These are phyloP conservation scores for Ampelocalamus luodianensis DNA, from an alignment of 176 grass and related monocot species.

Conservation along the genomic window DNA sequence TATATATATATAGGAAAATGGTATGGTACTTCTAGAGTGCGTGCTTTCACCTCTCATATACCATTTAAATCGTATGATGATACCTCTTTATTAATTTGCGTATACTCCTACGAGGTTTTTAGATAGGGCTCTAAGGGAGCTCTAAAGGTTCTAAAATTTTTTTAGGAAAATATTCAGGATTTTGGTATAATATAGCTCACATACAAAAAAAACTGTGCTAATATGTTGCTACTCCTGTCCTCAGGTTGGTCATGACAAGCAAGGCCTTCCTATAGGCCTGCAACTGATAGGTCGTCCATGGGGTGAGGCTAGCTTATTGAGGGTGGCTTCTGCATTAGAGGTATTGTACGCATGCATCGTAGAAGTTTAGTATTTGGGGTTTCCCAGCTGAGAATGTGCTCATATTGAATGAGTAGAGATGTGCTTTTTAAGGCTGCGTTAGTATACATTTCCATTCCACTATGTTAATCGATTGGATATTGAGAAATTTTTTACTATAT, in stretches of 20 bases:
- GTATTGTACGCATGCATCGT: conserved; percentile 46
- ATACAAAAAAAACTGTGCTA: not conserved
- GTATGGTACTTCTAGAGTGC: no score
- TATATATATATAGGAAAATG: no score
- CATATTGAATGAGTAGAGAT: not conserved
- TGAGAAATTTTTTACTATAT: not conserved
- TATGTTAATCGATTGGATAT: not conserved
- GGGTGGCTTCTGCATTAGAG: conserved; percentile 85
- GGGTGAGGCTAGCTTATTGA: conserved; percentile 92
- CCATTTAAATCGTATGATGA: no score
- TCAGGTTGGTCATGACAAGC: conserved; percentile 92
- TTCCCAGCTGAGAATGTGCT: not conserved
- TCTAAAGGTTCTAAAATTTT: not conserved
- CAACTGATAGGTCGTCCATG: conserved; percentile 96
- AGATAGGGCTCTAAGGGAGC: no score
- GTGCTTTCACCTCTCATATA: no score
- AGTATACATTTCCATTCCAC: not conserved
- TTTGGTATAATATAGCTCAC: not conserved
- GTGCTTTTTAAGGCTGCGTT: not conserved
- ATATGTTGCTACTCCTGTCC: conserved; percentile 24
- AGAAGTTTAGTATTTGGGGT: not conserved
- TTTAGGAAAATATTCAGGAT: not conserved
- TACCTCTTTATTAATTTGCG: no score
- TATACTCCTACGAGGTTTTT: no score
- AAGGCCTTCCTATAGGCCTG: conserved; percentile 90